These are phyloP conservation scores for Colletotrichum cereale DNA, from an alignment of 2,329 filamentous ascomycete species.

Conservation along the genomic window DNA sequence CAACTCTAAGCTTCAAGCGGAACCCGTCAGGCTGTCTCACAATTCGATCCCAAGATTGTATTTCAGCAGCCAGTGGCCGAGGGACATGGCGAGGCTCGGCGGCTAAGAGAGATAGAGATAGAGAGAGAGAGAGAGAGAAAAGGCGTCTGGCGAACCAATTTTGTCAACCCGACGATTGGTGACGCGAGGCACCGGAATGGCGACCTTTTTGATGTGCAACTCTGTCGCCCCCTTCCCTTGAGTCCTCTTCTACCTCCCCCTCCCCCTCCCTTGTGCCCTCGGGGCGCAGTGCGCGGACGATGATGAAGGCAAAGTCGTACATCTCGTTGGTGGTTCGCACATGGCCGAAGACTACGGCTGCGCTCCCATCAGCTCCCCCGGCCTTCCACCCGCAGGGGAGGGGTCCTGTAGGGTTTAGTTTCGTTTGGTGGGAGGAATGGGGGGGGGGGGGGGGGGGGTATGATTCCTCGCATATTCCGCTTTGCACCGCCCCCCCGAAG, in stretches of 20 bases:
- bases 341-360: slow-evolving; percentile 4
- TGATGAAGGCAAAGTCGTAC: slow-evolving; percentile 21
- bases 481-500: slow-evolving; percentile 23
- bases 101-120: background rate
- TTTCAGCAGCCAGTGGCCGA: slow-evolving; percentile 16
- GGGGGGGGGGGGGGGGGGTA: no score
- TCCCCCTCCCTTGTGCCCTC: background rate
- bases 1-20: background rate
- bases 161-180: slow-evolving; percentile 22
- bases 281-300: slow-evolving; percentile 37
- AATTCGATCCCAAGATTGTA: background rate
- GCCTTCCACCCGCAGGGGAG: background rate
- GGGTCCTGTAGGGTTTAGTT: background rate
- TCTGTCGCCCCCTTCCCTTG: background rate
- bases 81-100: slow-evolving; percentile 14
- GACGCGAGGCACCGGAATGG: slow-evolving; percentile 33
- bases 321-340: slow-evolving; percentile 26
- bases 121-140: background rate
- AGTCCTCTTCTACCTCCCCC: no score
- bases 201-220: slow-evolving; percentile 22
- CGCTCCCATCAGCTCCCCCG: slow-evolving; percentile 9
- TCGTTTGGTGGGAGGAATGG: background rate
- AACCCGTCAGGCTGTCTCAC: background rate
- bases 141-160: slow-evolving; percentile 34
- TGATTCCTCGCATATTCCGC: background rate